Base-by-base conservation (phyloP, 306 rosid species). In the Cyamopsis tetragonoloba region DNA sequence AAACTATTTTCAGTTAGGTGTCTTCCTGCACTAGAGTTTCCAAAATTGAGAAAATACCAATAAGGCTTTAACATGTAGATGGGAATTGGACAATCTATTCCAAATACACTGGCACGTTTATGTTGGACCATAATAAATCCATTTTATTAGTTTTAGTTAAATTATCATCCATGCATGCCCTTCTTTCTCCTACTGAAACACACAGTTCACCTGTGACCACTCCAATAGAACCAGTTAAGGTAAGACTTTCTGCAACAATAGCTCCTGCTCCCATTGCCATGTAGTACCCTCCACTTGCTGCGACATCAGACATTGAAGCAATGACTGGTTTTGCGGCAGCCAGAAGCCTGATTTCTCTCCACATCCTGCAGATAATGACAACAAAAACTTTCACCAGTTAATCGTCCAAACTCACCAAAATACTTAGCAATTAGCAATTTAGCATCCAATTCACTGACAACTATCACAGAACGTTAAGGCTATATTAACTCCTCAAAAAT, bases 281-380 rank as follows among this genome's bases (percentile, higher is more conserved):
- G 76, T 90, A 89, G 84, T 90, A 93, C 53, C 99, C 96, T 67
- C 99, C 99, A 79, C 99, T 93, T 69, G 97, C 97, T 42, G 99
- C 95, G 68, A 90, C 85, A 84, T 93, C 97, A 68, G 97, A 86
- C 99, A 90, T 93, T 48, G 99, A 93, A 64, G 99, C 88, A 73
- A 93, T 51, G 50, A 93, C 99, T 43, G 99, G 99, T 80, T 88
- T 90, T 75, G 95, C 72, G 71, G 77, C 89, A 76, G 99, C 99
- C 85, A 93, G 67, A 80, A 90, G 90, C 79, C 85, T 86, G 82
- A 93, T 93, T 84, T 93, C 97, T 73, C 97, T 90, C 99, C 99
- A 93, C 95, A 93, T 89, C 80, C 99, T 93, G 84, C 73, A 76
- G 46, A 60, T 24, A 69, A 80, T 13, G 57, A 71, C 34, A 71